Base-by-base conservation (phyloP, 805 yeast species). In the Cyberlindnera galapagoensis region DNA sequence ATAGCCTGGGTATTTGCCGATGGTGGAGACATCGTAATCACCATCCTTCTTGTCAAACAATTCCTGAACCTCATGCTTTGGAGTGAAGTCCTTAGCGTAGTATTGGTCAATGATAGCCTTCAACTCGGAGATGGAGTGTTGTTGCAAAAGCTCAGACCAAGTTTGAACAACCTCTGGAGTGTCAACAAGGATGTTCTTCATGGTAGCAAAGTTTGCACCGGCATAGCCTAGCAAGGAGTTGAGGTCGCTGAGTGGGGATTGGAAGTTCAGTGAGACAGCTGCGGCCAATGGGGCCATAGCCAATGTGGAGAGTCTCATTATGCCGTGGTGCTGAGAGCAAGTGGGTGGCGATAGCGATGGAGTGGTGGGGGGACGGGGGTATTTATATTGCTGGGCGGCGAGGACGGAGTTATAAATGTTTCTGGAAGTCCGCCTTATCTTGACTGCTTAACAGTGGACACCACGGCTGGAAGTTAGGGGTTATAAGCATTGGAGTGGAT, bases 61-160 rank as follows among this genome's bases (percentile, higher is more conserved):
- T 16, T 36, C 29, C 28, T 44, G 49, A 11, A 33, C 8, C 18
- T 29, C 16, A 24, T 33, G 37, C 32, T 31, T 44, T n/a, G 49
- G 46, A 12, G 48, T 34, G 21, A 34, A 34, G 18, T 41, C 41
- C 12, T 31, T 33, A 4, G 26, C 18, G 20, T 35, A 26, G 36
- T 25, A 46, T 20, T 23, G 18, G 11, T 38, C 42, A 15, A 47
- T 26, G 33, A 35, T 24, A 4, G 19, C 25, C 8, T 31, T 35
- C 13, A 47, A 22, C 18, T 36, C 39, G 12, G 33, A 35, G 6
- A 30, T 10, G 2, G 45, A 28, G 28, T 52, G 48, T 63, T 64
- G 59, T 59, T 66, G 23, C 18, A 35, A 12, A 7, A 47, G 28
- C 5, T 44, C 44, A 39, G 68, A 76, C 39, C 49, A 46, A 5